These are phyloP conservation scores for Metschnikowia hibisci DNA, from an alignment of 805 yeast species.

Conservation along the genomic window DNA sequence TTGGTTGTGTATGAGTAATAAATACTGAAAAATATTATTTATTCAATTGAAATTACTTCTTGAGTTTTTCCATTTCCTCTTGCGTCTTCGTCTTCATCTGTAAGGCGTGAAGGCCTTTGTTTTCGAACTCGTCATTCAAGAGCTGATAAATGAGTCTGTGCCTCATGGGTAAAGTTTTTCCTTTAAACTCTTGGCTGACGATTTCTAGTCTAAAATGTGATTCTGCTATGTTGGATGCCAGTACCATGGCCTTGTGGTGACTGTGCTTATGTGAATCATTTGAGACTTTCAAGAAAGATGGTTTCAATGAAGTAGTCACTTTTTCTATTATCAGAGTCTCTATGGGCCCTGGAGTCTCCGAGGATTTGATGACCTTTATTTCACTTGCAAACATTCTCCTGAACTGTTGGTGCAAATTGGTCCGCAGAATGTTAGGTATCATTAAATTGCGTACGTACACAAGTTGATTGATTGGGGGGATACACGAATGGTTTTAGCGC, in stretches of 20 bases:
- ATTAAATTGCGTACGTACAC: constrained; percentile 1
- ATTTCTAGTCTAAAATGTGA: constrained; percentile 78
- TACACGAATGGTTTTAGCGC: too few species aligned
- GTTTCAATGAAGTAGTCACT: constrained; percentile 41
- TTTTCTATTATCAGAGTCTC: constrained; percentile 46
- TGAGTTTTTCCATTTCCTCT: constrained; percentile 35
- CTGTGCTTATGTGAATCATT: constrained; percentile 89
- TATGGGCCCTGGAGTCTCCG: constrained; percentile 42
- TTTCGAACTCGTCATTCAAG: constrained; percentile 67
- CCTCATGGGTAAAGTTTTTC: constrained; percentile 63
- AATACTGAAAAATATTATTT: background rate
- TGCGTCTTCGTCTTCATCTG: constrained; percentile 81
- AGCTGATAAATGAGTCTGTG: constrained; percentile 72
- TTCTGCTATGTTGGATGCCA: constrained; percentile 67
- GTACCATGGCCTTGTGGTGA: constrained; percentile 78
- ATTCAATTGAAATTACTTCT: background rate
- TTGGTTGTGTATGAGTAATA: background rate
- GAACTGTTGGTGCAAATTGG: background rate
- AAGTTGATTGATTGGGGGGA: background rate
- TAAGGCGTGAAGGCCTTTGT: constrained; percentile 79
- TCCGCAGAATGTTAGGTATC: constrained; percentile 4
- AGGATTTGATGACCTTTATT: constrained; percentile 10
- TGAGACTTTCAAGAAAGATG: constrained; percentile 45
- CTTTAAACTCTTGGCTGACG: constrained; percentile 65
- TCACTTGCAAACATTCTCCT: constrained; percentile 10